These are phyloP conservation scores for Globisporangium acanthophoron DNA, from an alignment of 352 stramenopile species.

Conservation along the genomic window DNA sequence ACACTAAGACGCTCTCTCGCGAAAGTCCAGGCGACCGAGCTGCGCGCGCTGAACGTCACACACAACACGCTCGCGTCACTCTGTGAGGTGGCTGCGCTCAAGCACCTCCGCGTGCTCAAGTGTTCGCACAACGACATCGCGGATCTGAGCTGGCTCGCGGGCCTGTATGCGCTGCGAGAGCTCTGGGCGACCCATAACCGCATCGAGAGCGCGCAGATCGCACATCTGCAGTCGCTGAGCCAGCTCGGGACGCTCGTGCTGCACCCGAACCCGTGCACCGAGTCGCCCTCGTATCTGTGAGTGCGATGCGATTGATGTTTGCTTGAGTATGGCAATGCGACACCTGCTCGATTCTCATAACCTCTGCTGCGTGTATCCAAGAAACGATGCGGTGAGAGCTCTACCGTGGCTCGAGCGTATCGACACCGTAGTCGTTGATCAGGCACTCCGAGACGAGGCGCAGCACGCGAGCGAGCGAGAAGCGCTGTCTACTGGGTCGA, in stretches of 20 bases:
- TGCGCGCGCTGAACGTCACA: slow-evolving; percentile 57
- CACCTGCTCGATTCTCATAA: neutral
- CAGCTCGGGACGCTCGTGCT: slow-evolving; percentile 48
- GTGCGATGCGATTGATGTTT: neutral
- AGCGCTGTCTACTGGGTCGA: slow-evolving; percentile 26
- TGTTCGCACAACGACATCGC: slow-evolving; percentile 52
- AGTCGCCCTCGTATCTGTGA: slow-evolving; percentile 41
- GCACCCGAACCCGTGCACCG: slow-evolving; percentile 67
- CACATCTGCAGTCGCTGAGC: slow-evolving; percentile 33
- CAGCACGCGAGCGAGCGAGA: slow-evolving; percentile 31
- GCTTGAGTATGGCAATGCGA: too few species aligned
- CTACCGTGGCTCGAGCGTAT: slow-evolving; percentile 49
- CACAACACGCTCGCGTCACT: slow-evolving; percentile 53
- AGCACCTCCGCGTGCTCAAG: slow-evolving; percentile 40
- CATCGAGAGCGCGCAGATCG: slow-evolving; percentile 42
- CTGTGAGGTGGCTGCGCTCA: slow-evolving; percentile 30
- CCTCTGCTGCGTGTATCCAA: slow-evolving; percentile 1
- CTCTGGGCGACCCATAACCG: slow-evolving; percentile 58
- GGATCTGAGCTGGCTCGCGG: slow-evolving; percentile 35
- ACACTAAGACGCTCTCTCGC: neutral
- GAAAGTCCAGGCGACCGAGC: slow-evolving; percentile 21
- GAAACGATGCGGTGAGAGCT: slow-evolving; percentile 26
- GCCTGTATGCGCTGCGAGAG: slow-evolving; percentile 32
- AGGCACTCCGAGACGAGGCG: slow-evolving; percentile 37
- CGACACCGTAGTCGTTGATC: slow-evolving; percentile 36